A percentile compares a stretch with the other conserved stretches of the same genome.
These are phyloP conservation scores for Ceratobasidium sp. DNA, from an alignment of 1,284 basidiomycete genomes.

Conservation along the genomic window DNA sequence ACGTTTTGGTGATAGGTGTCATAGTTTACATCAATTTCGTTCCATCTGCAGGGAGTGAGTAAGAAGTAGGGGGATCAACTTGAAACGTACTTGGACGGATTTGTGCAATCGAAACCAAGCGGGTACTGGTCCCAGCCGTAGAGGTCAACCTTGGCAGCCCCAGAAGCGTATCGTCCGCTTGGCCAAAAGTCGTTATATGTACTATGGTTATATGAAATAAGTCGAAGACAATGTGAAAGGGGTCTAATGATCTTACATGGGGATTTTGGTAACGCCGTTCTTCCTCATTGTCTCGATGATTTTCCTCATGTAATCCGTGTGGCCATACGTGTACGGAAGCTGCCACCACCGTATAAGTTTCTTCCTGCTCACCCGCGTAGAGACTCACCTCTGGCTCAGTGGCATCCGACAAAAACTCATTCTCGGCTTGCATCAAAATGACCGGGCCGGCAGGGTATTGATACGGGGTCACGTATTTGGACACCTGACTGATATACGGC, in stretches of 20 bases:
- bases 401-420: conserved; percentile 7
- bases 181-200: conserved; percentile 43
- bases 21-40: conserved; percentile 1
- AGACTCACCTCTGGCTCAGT: conserved; percentile 1
- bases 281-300: conserved; percentile 28
- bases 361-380: not conserved
- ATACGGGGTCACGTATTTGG: conserved; percentile 20
- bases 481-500: conserved; percentile 28
- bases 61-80: not conserved
- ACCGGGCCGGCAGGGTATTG: conserved; percentile 54
- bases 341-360: not conserved
- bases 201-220: not conserved
- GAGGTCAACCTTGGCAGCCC: conserved; percentile 41
- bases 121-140: conserved; percentile 45
- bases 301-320: conserved; percentile 27
- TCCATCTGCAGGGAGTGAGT: conserved; percentile 6
- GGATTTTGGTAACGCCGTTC: conserved; percentile 26
- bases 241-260: conserved; percentile 1
- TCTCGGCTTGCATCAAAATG: conserved; percentile 24
- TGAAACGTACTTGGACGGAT: conserved; percentile 23
- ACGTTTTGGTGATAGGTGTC: conserved; percentile 30
- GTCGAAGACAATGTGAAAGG: not conserved
- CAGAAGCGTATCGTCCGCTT: conserved; percentile 25
- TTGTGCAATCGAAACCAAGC: conserved; percentile 34
- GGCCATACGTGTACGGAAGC: conserved; percentile 16